Conservation (phyloP, 148 eudicot species). For the Chenopodium album region DNA sequence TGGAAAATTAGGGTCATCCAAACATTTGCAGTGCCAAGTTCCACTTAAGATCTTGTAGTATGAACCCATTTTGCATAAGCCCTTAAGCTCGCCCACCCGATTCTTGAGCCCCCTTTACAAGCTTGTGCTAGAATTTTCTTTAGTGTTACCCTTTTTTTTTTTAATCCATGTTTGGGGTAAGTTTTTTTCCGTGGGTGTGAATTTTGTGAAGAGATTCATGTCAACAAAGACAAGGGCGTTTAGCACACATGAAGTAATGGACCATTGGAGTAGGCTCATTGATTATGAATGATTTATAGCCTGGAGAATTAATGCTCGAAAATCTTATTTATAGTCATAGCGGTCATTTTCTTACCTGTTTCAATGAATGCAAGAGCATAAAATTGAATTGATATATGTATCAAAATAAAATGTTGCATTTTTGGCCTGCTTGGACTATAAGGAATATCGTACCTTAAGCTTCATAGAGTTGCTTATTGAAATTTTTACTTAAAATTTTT, state of each 20-base stretch:
- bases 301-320: background rate
- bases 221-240: background rate
- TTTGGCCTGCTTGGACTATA: background rate
- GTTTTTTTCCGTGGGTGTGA: background rate
- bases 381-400: background rate
- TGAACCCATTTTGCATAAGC: background rate
- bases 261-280: background rate
- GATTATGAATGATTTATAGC: background rate
- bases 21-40: too few species aligned
- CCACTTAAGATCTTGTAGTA: too few species aligned
- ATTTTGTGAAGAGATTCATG: background rate
- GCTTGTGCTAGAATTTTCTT: background rate
- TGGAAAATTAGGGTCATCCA: too few species aligned
- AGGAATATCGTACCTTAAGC: background rate
- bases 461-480: background rate
- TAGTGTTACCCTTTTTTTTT: too few species aligned
- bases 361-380: background rate
- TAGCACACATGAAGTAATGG: background rate
- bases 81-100: background rate
- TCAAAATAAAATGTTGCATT: background rate
- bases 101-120: background rate
- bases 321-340: too few species aligned
- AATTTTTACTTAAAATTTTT: background rate
- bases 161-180: too few species aligned
- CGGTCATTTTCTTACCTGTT: too few species aligned